Evolutionary conservation across 805 yeast species (phyloP).

Genomic region (Candida argentea): DNA sequence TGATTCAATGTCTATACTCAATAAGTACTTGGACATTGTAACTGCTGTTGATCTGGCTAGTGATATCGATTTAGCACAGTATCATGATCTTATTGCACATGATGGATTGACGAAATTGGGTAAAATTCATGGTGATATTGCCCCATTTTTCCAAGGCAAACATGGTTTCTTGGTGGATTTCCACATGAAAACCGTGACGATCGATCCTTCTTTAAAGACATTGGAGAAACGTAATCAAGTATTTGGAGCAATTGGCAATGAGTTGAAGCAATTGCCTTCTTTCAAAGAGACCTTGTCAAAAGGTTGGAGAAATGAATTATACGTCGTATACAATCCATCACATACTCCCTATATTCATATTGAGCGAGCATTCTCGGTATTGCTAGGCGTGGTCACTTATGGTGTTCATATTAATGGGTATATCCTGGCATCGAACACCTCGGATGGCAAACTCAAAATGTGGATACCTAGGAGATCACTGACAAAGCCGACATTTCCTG

Average conservation of each 20-base stretch:
- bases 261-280: slow-evolving; percentile 23
- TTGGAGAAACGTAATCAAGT: slow-evolving; percentile 30
- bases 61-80: slow-evolving; percentile 7
- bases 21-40: slow-evolving; percentile 11
- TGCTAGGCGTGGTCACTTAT: slow-evolving; percentile 80
- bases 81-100: slow-evolving; percentile 19
- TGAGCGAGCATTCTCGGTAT: slow-evolving; percentile 74
- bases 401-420: slow-evolving; percentile 88
- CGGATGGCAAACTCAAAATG: slow-evolving; percentile 35
- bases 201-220: slow-evolving; percentile 19
- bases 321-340: slow-evolving; percentile 53
- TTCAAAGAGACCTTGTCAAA: slow-evolving; percentile 23
- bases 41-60: slow-evolving; percentile 23
- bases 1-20: too few species aligned
- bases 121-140: slow-evolving; percentile 4
- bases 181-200: slow-evolving; percentile 14
- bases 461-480: slow-evolving; percentile 84
- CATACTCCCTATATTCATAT: slow-evolving; percentile 51
- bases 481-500: slow-evolving; percentile 81
- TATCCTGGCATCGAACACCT: slow-evolving; percentile 32
- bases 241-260: slow-evolving; percentile 33
- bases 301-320: slow-evolving; percentile 86
- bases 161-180: slow-evolving; percentile 1
- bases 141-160: slow-evolving; percentile 10
- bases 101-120: slow-evolving; percentile 13